Percentiles rank a stretch among this genome's conserved stretches.
phyloP scores from a whole-genome alignment of 306 rosid genomes.

The Vigna angularis region DNA sequence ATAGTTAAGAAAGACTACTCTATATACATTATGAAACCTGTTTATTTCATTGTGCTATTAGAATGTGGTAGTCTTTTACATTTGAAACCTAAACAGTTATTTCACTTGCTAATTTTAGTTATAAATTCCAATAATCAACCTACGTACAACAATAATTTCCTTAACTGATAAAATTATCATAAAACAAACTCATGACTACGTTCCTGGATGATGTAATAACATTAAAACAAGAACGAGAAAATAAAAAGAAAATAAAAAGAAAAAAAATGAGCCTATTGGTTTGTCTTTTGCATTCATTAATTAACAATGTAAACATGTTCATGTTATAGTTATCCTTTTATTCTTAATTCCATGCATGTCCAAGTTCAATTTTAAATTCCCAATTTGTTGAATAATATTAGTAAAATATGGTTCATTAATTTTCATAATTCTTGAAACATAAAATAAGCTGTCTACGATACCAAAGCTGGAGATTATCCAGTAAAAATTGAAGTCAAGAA shows the following conservation, averaged over 20 bases:
- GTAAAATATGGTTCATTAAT: neutral
- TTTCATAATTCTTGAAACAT: neutral
- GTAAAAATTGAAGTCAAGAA: slow-evolving; percentile 26
- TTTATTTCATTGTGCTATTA: too few species aligned
- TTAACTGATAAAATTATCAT: neutral
- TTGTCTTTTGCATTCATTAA: neutral
- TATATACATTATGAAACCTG: too few species aligned
- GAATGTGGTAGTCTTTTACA: too few species aligned
- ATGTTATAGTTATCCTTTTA: slow-evolving; percentile 27
- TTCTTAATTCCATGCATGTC: neutral
- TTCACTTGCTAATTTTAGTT: neutral
- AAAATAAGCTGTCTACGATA: neutral
- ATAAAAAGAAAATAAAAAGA: neutral
- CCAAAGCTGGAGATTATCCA: neutral
- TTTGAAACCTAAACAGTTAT: neutral
- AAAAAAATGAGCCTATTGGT: neutral
- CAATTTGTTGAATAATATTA: slow-evolving; percentile 18
- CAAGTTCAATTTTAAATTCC: neutral
- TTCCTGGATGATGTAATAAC: neutral
- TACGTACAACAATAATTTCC: neutral
- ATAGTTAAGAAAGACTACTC: too few species aligned
- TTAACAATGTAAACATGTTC: neutral
- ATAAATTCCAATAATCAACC: neutral
- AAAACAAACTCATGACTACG: neutral
- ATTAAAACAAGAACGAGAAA: neutral